phyloP scores from a whole-genome alignment of 2,329 filamentous ascomycete genomes.

The Raffaelea albimanens region DNA sequence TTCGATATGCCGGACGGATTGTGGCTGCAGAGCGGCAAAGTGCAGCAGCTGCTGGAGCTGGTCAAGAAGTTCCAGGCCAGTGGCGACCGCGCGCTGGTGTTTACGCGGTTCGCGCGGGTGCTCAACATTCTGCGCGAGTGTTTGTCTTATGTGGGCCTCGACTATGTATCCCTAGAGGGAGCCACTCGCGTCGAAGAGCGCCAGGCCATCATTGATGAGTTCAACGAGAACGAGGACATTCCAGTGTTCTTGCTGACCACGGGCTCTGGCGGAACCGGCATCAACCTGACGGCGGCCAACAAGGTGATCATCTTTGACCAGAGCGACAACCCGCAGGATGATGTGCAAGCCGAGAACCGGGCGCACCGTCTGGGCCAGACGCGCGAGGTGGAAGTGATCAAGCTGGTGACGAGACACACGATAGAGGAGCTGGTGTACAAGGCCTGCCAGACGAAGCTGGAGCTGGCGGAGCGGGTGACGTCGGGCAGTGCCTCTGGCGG shows the following conservation, averaged over 20 bases:
- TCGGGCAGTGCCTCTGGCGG: constrained; percentile 8
- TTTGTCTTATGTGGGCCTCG: constrained; percentile 60
- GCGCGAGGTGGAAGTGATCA: constrained; percentile 79
- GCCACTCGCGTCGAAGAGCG: constrained; percentile 72
- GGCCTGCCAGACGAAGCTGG: constrained; percentile 85
- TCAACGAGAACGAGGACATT: constrained; percentile 65
- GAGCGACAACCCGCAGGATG: constrained; percentile 96
- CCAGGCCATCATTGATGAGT: constrained; percentile 81
- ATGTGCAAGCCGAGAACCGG: constrained; percentile 95
- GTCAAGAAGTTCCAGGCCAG: constrained; percentile 64
- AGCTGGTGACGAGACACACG: constrained; percentile 69
- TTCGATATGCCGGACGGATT: constrained; percentile 45
- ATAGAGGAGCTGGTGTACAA: constrained; percentile 92
- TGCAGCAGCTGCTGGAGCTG: constrained; percentile 69
- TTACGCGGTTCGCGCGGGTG: constrained; percentile 86
- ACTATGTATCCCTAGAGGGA: constrained; percentile 81
- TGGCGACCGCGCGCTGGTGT: constrained; percentile 81
- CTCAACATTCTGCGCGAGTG: constrained; percentile 85
- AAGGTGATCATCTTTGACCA: constrained; percentile 97
- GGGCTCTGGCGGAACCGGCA: constrained; percentile 89
- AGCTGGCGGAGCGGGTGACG: constrained; percentile 60
- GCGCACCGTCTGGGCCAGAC: constrained; percentile 92
- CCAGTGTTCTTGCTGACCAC: constrained; percentile 90
- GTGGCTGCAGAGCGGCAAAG: constrained; percentile 66
- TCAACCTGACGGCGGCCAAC: constrained; percentile 91